These are phyloP conservation scores for Monilinia fructigena DNA, from an alignment of 2,329 filamentous ascomycete genomes.

Conservation along the genomic window DNA sequence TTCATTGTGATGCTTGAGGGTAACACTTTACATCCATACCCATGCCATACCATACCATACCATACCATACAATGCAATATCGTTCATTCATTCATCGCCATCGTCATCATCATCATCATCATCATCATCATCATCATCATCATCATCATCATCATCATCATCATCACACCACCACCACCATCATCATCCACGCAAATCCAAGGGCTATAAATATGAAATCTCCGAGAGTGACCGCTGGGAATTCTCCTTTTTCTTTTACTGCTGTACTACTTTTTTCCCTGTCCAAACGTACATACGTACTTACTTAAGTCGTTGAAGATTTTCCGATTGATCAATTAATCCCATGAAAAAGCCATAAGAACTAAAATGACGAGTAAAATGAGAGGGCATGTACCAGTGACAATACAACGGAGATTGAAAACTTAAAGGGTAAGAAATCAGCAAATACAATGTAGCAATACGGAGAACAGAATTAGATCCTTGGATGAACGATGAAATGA, in stretches of 20 bases:
- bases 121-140: neutral
- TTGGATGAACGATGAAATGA: neutral
- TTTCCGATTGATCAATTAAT: constrained; percentile 3
- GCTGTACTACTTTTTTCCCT: neutral
- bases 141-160: neutral
- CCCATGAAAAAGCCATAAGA: neutral
- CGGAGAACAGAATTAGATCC: neutral
- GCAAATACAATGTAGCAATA: neutral
- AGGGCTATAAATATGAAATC: constrained; percentile 20
- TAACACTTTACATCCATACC: neutral
- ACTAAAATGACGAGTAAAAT: constrained; percentile 15
- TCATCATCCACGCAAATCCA: neutral
- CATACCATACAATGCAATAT: too few relatives aligned
- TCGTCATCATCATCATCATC: too few relatives aligned
- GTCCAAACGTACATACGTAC: neutral
- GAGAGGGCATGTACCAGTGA: neutral
- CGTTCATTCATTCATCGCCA: neutral
- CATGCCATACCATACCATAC: too few relatives aligned
- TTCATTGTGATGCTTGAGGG: neutral
- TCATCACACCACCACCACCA: too few relatives aligned
- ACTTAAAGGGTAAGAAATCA: neutral
- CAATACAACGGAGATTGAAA: constrained; percentile 5
- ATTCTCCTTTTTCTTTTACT: neutral
- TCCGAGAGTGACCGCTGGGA: constrained; percentile 14
- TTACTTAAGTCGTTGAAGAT: constrained; percentile 13